Conservation (phyloP, 768 basidiomycete species). For the Imleria badia region DNA sequence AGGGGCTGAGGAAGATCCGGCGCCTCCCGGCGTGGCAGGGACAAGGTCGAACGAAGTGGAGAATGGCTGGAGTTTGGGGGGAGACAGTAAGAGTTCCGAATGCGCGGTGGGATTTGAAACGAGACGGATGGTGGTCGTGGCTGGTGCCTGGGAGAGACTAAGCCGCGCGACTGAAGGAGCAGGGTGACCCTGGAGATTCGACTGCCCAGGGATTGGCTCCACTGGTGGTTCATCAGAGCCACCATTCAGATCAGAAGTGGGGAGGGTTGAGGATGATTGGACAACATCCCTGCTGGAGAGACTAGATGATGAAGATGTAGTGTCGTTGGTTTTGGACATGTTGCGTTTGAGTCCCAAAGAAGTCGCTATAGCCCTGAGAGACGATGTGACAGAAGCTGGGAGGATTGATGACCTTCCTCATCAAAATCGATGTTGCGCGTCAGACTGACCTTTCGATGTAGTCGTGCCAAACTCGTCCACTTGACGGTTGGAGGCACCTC, state of each 20-base stretch:
- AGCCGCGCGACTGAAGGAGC: conserved; percentile 61
- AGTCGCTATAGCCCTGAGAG: conserved; percentile 72
- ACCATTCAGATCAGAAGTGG: conserved; percentile 26
- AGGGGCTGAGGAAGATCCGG: conserved; percentile 19
- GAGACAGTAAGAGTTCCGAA: conserved; percentile 34
- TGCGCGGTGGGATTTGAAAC: conserved; percentile 32
- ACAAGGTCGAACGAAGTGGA: conserved; percentile 67
- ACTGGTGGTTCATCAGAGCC: conserved; percentile 24
- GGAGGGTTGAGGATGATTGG: conserved; percentile 28
- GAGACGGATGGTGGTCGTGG: conserved; percentile 50
- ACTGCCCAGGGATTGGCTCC: conserved; percentile 59
- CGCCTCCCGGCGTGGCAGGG: conserved; percentile 49
- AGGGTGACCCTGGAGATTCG: conserved; percentile 56
- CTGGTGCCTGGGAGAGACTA: conserved; percentile 50
- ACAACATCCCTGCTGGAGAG: conserved; percentile 19
- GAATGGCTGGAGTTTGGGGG: conserved; percentile 67
- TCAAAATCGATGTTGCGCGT: neutral
- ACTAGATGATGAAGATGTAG: conserved; percentile 32
- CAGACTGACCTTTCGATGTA: conserved; percentile 56
- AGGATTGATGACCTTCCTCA: neutral
- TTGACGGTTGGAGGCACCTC: conserved; percentile 39
- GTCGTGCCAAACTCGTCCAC: conserved; percentile 74
- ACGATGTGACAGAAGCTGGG: conserved; percentile 65
- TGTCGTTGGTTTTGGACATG: conserved; percentile 8
- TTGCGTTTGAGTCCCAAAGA: conserved; percentile 70